Evolutionary conservation across 179 eudicot species (phyloP).

Genomic region (Beta corolliflora): DNA sequence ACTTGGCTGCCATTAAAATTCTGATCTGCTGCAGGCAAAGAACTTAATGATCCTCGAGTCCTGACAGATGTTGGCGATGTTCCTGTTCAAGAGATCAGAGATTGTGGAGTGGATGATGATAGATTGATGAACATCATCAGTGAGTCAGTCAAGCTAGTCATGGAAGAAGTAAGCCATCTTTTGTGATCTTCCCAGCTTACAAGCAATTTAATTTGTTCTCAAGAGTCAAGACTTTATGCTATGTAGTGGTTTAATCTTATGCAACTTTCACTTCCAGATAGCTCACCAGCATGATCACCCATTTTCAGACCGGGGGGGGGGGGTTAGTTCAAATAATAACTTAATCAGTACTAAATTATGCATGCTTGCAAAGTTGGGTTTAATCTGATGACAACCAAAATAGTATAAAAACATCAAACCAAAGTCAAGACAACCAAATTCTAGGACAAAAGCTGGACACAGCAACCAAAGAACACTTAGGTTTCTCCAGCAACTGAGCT

Average conservation of each 20-base stretch:
- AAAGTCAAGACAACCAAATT: neutral
- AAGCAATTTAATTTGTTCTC: neutral
- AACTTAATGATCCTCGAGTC: conserved; percentile 77
- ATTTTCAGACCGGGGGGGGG: neutral
- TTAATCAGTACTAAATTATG: neutral
- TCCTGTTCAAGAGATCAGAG: conserved; percentile 95
- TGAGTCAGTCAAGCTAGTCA: conserved; percentile 91
- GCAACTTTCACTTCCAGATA: conserved; percentile 1
- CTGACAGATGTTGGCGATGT: conserved; percentile 97
- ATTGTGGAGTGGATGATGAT: conserved; percentile 92
- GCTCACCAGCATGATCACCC: neutral
- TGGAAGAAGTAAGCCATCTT: conserved; percentile 74
- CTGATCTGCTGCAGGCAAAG: conserved; percentile 66
- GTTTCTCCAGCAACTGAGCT: neutral
- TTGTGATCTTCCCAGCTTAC: neutral
- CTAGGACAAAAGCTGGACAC: neutral
- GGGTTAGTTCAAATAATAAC: no score
- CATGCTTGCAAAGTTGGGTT: neutral
- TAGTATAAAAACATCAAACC: no score
- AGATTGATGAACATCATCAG: conserved; percentile 78
- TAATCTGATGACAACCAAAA: neutral
- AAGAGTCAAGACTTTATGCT: no score
- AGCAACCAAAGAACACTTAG: neutral
- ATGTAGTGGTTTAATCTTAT: neutral
- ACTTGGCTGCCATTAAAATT: conserved; percentile 2